Evolutionary conservation across 2,329 filamentous ascomycete species (phyloP).

Genomic region (Beauveria sp.): DNA sequence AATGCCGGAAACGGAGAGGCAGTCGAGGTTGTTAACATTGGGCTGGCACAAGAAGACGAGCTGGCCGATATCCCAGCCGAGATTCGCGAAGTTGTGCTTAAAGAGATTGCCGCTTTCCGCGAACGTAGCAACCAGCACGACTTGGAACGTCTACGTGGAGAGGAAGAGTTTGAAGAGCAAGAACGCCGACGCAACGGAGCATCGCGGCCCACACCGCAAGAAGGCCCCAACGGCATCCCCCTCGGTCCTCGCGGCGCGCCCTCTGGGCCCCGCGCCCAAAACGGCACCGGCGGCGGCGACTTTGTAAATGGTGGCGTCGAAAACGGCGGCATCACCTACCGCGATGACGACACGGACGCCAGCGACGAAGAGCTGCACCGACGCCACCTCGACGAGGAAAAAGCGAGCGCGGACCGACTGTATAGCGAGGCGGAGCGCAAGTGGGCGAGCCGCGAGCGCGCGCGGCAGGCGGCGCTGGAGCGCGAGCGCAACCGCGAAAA

Average conservation of each 20-base stretch:
- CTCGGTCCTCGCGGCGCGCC: conserved; percentile 48
- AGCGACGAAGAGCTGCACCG: conserved; percentile 80
- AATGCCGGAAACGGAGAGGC: conserved; percentile 56
- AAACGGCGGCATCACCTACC: conserved; percentile 52
- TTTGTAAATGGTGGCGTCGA: conserved; percentile 61
- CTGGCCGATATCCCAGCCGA: conserved; percentile 91
- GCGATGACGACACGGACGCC: conserved; percentile 79
- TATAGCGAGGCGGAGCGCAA: conserved; percentile 81
- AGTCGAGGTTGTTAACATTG: conserved; percentile 84
- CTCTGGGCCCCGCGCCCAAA: conserved; percentile 57
- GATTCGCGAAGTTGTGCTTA: conserved; percentile 90
- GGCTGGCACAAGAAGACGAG: conserved; percentile 82
- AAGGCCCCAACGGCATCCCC: conserved; percentile 47
- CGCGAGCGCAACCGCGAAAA: conserved; percentile 76
- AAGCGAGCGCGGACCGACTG: conserved; percentile 68
- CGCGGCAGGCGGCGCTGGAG: conserved; percentile 74
- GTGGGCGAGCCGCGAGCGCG: conserved; percentile 84
- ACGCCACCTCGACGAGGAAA: conserved; percentile 61
- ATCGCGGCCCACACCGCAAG: conserved; percentile 59
- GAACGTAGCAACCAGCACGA: conserved; percentile 86
- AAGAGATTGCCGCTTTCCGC: conserved; percentile 89
- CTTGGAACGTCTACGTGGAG: conserved; percentile 74
- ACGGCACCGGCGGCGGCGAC: conserved; percentile 45
- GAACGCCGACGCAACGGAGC: conserved; percentile 67
- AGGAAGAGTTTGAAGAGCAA: conserved; percentile 86